Conservation (phyloP, 106 monocot species). For the Dendrobium catenatum region DNA sequence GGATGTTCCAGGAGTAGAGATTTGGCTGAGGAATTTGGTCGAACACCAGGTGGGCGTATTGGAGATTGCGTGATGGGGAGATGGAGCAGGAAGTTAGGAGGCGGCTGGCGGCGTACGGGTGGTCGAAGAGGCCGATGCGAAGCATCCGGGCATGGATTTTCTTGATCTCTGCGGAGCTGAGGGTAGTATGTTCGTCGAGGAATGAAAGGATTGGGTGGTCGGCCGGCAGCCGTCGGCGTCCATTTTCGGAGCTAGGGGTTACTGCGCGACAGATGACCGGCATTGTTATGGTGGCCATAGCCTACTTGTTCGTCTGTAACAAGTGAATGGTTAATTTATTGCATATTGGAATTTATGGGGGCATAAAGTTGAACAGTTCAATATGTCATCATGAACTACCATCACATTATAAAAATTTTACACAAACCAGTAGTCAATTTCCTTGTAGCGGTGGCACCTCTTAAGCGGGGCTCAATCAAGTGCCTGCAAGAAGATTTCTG, state of each 20-base stretch:
- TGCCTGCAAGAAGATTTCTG: too few species aligned
- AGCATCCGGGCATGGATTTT: constrained; percentile 49
- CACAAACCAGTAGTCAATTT: too few species aligned
- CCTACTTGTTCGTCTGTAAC: background rate
- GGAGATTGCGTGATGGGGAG: constrained; percentile 18
- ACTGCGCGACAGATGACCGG: background rate
- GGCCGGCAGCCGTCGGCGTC: background rate
- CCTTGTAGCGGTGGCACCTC: too few species aligned
- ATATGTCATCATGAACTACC: too few species aligned
- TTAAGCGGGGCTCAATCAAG: too few species aligned
- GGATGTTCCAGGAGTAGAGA: constrained; percentile 40
- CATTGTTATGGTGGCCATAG: background rate
- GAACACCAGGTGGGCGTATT: constrained; percentile 42
- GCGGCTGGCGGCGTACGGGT: constrained; percentile 22
- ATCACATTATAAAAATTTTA: too few species aligned
- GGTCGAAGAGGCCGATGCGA: constrained; percentile 35
- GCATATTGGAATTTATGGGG: too few species aligned
- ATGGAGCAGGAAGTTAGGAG: constrained; percentile 26
- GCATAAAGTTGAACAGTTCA: too few species aligned
- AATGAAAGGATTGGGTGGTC: constrained; percentile 12
- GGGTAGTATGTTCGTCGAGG: constrained; percentile 16
- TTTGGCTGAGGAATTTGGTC: constrained; percentile 36
- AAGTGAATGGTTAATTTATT: background rate
- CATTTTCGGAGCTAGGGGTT: background rate
- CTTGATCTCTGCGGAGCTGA: constrained; percentile 11